A percentile compares a stretch with the other conserved stretches of the same genome.
Evolutionary conservation across 1,284 basidiomycete genomes (phyloP).

Genomic region (Ustilago trichophora): DNA sequence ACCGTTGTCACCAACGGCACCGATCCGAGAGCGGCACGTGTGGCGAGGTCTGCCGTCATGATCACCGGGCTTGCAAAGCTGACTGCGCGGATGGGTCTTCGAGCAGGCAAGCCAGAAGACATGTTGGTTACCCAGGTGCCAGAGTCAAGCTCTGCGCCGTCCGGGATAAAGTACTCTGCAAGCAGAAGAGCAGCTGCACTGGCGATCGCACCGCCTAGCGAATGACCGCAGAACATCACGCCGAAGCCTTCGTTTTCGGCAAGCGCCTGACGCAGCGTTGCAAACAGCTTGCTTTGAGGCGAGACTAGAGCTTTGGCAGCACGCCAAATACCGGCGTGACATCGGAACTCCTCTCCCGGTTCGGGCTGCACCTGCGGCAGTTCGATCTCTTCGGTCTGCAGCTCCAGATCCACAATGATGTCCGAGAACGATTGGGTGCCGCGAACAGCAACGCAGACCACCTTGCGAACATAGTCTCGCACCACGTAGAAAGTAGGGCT

Average conservation of each 20-base stretch:
- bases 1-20: constrained; percentile 60
- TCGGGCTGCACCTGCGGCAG: constrained; percentile 49
- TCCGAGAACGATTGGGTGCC: constrained; percentile 65
- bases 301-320: constrained; percentile 58
- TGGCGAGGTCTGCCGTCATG: constrained; percentile 55
- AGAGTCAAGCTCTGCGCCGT: constrained; percentile 30
- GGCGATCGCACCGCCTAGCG: constrained; percentile 63
- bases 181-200: constrained; percentile 60
- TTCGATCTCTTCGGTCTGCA: constrained; percentile 58
- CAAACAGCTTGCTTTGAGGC: constrained; percentile 56
- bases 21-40: constrained; percentile 48
- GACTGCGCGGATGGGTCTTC: constrained; percentile 58
- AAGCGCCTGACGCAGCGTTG: constrained; percentile 51
- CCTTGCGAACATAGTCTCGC: constrained; percentile 58
- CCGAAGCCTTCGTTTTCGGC: constrained; percentile 60
- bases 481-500: constrained; percentile 64
- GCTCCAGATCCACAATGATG: constrained; percentile 64
- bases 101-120: constrained; percentile 54
- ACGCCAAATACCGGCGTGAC: constrained; percentile 63
- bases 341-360: constrained; percentile 51
- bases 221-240: constrained; percentile 63
- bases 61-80: constrained; percentile 64
- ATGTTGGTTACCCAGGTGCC: constrained; percentile 59
- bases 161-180: constrained; percentile 53
- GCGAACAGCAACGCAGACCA: constrained; percentile 62